Evolutionary conservation across 2,329 filamentous ascomycete genomes (phyloP).

Genomic region (Stromatinia cepivora): DNA sequence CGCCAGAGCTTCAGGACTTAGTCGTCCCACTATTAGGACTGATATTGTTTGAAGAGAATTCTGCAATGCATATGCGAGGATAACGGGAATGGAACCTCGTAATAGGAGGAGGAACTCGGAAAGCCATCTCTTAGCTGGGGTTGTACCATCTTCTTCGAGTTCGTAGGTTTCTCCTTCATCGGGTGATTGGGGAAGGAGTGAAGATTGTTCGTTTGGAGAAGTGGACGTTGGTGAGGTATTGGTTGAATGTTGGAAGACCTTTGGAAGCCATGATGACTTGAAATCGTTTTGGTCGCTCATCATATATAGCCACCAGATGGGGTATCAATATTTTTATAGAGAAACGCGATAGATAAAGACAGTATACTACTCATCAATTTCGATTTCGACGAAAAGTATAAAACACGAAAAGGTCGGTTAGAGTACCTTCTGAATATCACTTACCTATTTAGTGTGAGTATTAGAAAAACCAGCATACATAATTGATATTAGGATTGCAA

Average conservation of each 20-base stretch:
- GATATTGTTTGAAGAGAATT: conserved; percentile 83
- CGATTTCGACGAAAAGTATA: neutral
- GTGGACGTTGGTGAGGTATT: conserved; percentile 29
- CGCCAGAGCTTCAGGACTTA: conserved; percentile 77
- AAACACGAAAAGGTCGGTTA: neutral
- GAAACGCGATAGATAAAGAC: neutral
- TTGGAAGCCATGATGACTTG: conserved; percentile 37
- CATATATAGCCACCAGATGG: neutral
- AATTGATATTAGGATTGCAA: neutral
- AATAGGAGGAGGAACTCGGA: conserved; percentile 67
- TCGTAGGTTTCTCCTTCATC: conserved; percentile 35
- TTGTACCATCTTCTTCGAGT: conserved; percentile 30
- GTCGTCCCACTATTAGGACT: conserved; percentile 75
- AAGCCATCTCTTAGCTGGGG: conserved; percentile 43
- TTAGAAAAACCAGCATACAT: neutral
- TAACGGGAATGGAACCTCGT: conserved; percentile 72
- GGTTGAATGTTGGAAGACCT: conserved; percentile 30
- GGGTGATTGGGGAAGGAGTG: conserved; percentile 34
- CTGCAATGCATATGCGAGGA: conserved; percentile 81
- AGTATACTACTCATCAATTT: neutral
- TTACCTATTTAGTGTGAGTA: neutral
- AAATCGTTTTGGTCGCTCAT: conserved; percentile 28
- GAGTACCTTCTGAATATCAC: neutral
- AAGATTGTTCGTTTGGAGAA: conserved; percentile 38
- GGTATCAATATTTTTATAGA: neutral